Conservation (phyloP, 495 filamentous ascomycete species). For the Aspergillus haitiensis region DNA sequence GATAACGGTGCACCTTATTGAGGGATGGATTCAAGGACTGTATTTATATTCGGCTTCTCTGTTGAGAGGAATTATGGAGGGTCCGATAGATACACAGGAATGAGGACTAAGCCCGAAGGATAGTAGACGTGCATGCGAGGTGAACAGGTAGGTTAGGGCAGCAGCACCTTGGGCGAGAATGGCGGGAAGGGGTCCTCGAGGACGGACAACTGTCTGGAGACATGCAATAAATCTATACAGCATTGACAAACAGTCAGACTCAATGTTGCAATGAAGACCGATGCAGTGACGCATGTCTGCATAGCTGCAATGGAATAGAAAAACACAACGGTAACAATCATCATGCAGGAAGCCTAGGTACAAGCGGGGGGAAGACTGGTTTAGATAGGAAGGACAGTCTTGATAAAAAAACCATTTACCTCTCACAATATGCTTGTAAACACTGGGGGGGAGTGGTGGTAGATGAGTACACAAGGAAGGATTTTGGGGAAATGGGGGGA, state of each 20-base stretch:
- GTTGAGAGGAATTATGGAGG: background rate
- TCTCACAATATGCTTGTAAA: conserved; percentile 17
- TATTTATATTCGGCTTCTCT: conserved; percentile 9
- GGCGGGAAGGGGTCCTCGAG: conserved; percentile 12
- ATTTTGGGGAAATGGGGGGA: conserved; percentile 1
- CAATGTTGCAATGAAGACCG: conserved; percentile 17
- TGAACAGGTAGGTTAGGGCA: conserved; percentile 1
- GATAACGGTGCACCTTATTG: background rate
- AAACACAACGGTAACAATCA: conserved; percentile 29
- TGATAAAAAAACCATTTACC: conserved; percentile 16
- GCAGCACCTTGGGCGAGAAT: conserved; percentile 5
- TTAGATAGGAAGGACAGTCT: conserved; percentile 1
- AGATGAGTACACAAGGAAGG: conserved; percentile 13
- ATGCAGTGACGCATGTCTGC: conserved; percentile 41
- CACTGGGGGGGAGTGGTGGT: conserved; percentile 5
- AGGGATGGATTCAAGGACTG: background rate
- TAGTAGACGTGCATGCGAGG: conserved; percentile 7
- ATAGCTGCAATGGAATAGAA: conserved; percentile 25
- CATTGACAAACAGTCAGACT: conserved; percentile 18
- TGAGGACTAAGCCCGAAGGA: conserved; percentile 4
- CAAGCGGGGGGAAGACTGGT: conserved; percentile 4
- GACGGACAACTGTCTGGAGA: conserved; percentile 7
- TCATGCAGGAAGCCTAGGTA: conserved; percentile 33
- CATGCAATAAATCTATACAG: conserved; percentile 18
- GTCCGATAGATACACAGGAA: background rate